Evolutionary conservation across 768 basidiomycete genomes (phyloP).

Genomic region (Strobilomyces echinocephalus): DNA sequence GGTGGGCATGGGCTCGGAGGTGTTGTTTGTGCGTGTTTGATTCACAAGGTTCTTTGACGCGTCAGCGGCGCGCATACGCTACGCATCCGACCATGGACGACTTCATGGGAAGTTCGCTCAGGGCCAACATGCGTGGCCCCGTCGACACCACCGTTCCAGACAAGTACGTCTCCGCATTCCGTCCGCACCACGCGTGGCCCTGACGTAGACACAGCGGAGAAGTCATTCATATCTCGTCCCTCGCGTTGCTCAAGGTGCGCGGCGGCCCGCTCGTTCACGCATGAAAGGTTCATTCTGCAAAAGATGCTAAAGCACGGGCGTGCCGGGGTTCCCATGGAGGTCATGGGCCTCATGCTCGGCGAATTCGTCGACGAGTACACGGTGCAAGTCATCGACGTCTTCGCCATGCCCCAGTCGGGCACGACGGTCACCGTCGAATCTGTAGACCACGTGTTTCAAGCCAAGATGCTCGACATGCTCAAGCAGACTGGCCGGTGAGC

Average conservation of each 20-base stretch:
- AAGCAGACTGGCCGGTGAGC: slow-evolving; percentile 95
- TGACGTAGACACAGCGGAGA: slow-evolving; percentile 56
- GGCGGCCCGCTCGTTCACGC: neutral
- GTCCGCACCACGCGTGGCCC: neutral
- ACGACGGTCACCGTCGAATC: slow-evolving; percentile 98
- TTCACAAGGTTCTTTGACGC: slow-evolving; percentile 34
- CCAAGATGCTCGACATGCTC: slow-evolving; percentile 97
- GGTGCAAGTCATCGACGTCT: slow-evolving; percentile 92
- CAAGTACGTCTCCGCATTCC: slow-evolving; percentile 53
- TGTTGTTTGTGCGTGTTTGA: slow-evolving; percentile 31
- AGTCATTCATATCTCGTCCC: slow-evolving; percentile 94
- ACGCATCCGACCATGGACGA: slow-evolving; percentile 23
- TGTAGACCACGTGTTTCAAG: slow-evolving; percentile 97
- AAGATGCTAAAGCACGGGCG: slow-evolving; percentile 99
- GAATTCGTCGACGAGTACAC: slow-evolving; percentile 99
- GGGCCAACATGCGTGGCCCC: slow-evolving; percentile 36
- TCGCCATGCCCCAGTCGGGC: slow-evolving; percentile 98
- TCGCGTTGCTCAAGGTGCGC: slow-evolving; percentile 90
- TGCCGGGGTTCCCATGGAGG: slow-evolving; percentile 98
- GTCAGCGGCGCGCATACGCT: slow-evolving; percentile 29
- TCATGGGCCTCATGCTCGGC: slow-evolving; percentile 97
- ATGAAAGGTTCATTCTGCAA: slow-evolving; percentile 5
- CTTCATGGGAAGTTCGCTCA: slow-evolving; percentile 48
- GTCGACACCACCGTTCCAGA: slow-evolving; percentile 62
- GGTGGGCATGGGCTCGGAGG: slow-evolving; percentile 42